A percentile compares a stretch with the other conserved stretches of the same genome.
These are phyloP conservation scores for Candida ipomoeae DNA, from an alignment of 805 yeast species.

Conservation along the genomic window DNA sequence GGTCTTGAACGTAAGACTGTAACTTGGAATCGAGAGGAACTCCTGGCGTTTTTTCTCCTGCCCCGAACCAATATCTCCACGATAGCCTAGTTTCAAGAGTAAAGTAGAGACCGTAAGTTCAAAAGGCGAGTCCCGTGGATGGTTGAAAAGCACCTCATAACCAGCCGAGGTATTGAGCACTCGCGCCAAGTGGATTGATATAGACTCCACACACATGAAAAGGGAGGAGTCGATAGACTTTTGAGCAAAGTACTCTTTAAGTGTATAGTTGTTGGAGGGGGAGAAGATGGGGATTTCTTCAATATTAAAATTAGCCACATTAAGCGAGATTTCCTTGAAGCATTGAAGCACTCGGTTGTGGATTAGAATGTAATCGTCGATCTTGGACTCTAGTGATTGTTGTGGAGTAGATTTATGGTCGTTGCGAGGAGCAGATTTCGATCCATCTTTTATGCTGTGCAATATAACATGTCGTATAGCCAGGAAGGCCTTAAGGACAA, in stretches of 20 bases:
- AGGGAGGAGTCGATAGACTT: background rate
- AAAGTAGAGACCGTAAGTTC: slow-evolving; percentile 33
- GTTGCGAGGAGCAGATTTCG: background rate
- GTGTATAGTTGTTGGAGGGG: slow-evolving; percentile 7
- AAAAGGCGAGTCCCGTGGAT: slow-evolving; percentile 28
- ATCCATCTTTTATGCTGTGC: background rate
- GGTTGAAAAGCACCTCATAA: slow-evolving; percentile 34
- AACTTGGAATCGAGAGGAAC: slow-evolving; percentile 33
- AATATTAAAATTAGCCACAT: slow-evolving; percentile 6
- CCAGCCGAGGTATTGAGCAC: slow-evolving; percentile 27
- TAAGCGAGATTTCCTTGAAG: slow-evolving; percentile 14
- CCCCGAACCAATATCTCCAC: background rate
- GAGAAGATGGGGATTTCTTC: slow-evolving; percentile 14
- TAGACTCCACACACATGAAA: slow-evolving; percentile 10
- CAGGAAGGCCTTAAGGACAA: slow-evolving; percentile 7
- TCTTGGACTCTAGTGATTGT: background rate
- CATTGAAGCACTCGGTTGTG: slow-evolving; percentile 10
- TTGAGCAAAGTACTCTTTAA: slow-evolving; percentile 9
- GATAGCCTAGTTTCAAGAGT: slow-evolving; percentile 26
- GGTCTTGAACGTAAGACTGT: slow-evolving; percentile 31
- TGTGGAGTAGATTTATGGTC: background rate
- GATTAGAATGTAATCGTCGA: slow-evolving; percentile 1
- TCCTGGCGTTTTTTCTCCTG: slow-evolving; percentile 20
- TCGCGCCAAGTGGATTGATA: slow-evolving; percentile 10
- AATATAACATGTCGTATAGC: background rate